These are phyloP conservation scores for Agapanthus africanus DNA, from an alignment of 106 monocot species.

Conservation along the genomic window DNA sequence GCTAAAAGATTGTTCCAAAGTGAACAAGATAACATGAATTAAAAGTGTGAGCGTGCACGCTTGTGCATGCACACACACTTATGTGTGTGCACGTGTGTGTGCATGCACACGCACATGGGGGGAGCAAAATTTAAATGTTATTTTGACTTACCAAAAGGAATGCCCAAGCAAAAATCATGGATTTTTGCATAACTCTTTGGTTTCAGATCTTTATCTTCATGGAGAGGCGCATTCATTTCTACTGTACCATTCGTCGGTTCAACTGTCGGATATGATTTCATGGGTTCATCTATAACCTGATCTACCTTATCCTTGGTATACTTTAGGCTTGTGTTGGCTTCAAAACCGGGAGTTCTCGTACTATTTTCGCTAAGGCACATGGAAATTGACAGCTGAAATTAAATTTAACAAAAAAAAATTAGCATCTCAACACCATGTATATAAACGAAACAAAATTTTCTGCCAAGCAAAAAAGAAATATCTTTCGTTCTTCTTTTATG, in stretches of 20 bases:
- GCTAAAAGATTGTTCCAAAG: no score
- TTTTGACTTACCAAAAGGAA: conserved; percentile 28
- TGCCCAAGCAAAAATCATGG: conserved; percentile 42
- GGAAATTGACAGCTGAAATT: conserved; percentile 18
- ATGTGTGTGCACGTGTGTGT: background rate
- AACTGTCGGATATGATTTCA: conserved; percentile 1
- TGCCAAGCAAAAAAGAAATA: background rate
- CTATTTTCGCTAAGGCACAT: conserved; percentile 19
- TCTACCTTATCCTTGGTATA: conserved; percentile 10
- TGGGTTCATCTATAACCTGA: background rate
- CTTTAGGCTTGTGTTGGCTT: conserved; percentile 15
- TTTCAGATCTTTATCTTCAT: conserved; percentile 15
- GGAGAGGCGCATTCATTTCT: no score
- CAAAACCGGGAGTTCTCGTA: conserved; percentile 19
- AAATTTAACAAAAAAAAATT: no score
- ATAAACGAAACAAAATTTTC: no score
- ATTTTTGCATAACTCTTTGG: conserved; percentile 27
- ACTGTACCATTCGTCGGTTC: no score
- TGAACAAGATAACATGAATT: background rate
- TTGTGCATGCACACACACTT: background rate
- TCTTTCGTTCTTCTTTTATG: background rate
- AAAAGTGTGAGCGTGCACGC: background rate
- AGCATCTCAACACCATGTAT: no score
- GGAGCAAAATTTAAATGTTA: background rate
- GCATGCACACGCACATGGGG: no score